Base-by-base conservation (phyloP, 1,139 yeast genomes). In the Pichia sp. region DNA sequence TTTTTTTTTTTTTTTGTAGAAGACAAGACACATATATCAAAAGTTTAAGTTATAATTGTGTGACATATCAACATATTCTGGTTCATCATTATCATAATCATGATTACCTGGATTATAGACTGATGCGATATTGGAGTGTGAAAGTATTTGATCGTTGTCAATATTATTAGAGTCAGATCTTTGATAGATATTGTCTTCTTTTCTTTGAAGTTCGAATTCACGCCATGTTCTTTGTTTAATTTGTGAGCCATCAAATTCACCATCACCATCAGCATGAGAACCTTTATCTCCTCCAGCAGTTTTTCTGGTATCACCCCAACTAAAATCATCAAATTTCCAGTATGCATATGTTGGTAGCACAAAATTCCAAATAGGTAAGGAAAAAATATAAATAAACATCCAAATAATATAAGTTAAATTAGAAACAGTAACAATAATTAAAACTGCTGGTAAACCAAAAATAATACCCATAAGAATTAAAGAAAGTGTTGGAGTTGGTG, bases 281-380 rank as follows among this genome's bases (percentile, higher is more conserved):
- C 81, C 86, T 56, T 75, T 75, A 53, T 74, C 79, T 9, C 80
- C 94, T 42, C 92, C 95, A 26, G 79, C 80, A 51, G 92, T 81
- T 27, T 86, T 76, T 73, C 98, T 79, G 5, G 98, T 92, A 57
- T 90, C 97, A 66, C 98, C 98, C 98, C 98, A 92, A 60, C 92
- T 81, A 70, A 92, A 92, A 67, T 92, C 98, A 67, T 92, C 98
- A 68, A 92, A 92, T 67, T 90, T 90, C 98, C 98, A 92, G 60
- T 67, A 92, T 0, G 97, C 88, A 67, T 92, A 87, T 45, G 80
- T 66, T 3, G 98, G 98, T 49, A 92, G 73, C 5, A 90, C 83
- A 64, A 92, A 86, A 66, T 92, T 92, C 98, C 98, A 92, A 53
- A 92, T 75, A 34, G 97, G 97, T 54, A 92, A 76, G 0, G 97